phyloP scores from a whole-genome alignment of 768 basidiomycete species.

The Cystofilobasidium macerans region DNA sequence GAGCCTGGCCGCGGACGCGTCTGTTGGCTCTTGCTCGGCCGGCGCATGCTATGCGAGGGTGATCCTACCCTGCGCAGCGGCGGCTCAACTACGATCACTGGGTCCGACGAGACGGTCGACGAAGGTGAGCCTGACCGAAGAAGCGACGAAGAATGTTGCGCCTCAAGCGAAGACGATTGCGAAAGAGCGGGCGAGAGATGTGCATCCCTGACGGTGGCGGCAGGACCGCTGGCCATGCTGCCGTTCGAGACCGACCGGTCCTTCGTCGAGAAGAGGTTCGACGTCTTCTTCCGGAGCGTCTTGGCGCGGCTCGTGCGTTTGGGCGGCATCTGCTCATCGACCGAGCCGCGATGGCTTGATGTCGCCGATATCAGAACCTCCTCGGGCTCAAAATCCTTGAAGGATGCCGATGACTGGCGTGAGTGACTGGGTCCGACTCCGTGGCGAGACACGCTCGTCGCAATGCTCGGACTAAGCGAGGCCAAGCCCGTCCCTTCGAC shows the following conservation, averaged over 20 bases:
- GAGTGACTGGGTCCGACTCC: neutral
- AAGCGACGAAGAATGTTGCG: no score
- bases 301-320: conserved; percentile 10
- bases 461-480: neutral
- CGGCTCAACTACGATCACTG: neutral
- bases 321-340: neutral
- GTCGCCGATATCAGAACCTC: neutral
- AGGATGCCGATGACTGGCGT: neutral
- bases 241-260: neutral
- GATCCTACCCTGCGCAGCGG: neutral
- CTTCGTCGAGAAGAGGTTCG: conserved; percentile 16
- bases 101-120: neutral
- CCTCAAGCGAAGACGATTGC: neutral
- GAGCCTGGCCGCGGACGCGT: neutral
- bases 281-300: conserved; percentile 15
- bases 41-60: neutral
- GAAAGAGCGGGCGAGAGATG: neutral
- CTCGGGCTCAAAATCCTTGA: neutral
- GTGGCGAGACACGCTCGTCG: no score
- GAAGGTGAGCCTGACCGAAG: neutral
- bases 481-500: neutral
- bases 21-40: neutral
- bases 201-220: neutral
- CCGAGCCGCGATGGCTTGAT: neutral
- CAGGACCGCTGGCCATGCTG: neutral